Conservation (phyloP, 257 asterid genomes). For the Forsythia viridissima region DNA sequence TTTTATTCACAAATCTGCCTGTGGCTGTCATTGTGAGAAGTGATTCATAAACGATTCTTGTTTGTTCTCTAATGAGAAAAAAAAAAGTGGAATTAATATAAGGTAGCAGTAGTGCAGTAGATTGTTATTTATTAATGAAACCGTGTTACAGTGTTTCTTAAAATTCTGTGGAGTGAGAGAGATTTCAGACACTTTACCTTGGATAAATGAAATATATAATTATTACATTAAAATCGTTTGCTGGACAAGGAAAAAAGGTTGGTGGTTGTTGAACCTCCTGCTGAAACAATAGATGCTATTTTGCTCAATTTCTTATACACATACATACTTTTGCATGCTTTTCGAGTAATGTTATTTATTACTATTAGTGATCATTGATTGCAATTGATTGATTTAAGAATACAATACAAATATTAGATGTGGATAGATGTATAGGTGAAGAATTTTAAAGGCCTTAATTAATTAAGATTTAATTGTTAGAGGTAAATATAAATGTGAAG, state of each 20-base stretch:
- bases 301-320: conserved; percentile 19
- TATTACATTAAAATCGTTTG: conserved; percentile 40
- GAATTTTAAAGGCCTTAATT: too few relatives aligned
- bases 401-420: neutral
- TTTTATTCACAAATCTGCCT: conserved; percentile 50
- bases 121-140: conserved; percentile 14
- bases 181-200: conserved; percentile 38
- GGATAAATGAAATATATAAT: conserved; percentile 41
- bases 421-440: too few relatives aligned
- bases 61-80: neutral
- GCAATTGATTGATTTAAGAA: too few relatives aligned
- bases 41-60: neutral
- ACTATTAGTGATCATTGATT: too few relatives aligned
- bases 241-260: conserved; percentile 39
- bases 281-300: conserved; percentile 18
- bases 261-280: conserved; percentile 90
- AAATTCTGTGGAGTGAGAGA: conserved; percentile 3
- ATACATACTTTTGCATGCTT: conserved; percentile 10
- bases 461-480: too few relatives aligned
- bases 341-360: too few relatives aligned
- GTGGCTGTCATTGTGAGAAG: conserved; percentile 35
- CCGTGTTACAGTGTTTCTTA: neutral
- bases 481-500: too few relatives aligned
- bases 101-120: neutral
- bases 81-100: conserved; percentile 18